A percentile compares a stretch with the other conserved stretches of the same genome.
Evolutionary conservation across 805 yeast species (phyloP).

Genomic region (Saturnispora zaruensis): DNA sequence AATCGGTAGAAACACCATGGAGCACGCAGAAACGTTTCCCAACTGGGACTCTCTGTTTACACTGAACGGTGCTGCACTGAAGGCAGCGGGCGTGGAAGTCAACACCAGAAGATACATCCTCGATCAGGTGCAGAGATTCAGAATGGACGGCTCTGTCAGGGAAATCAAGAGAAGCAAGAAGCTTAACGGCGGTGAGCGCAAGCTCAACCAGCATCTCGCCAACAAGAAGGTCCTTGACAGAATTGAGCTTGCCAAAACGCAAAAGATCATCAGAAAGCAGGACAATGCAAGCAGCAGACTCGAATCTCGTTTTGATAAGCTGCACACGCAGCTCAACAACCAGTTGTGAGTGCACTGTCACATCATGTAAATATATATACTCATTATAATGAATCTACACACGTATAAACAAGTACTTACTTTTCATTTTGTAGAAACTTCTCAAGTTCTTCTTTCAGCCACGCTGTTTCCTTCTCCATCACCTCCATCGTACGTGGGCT

Average conservation of each 20-base stretch:
- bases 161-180: conserved; percentile 36
- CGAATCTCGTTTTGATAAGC: conserved; percentile 19
- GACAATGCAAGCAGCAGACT: conserved; percentile 12
- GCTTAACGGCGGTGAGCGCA: conserved; percentile 79
- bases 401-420: background rate
- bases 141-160: conserved; percentile 38
- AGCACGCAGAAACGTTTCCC: conserved; percentile 61
- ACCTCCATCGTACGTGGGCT: conserved; percentile 47
- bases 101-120: conserved; percentile 65
- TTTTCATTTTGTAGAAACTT: conserved; percentile 17
- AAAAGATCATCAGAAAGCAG: conserved; percentile 21
- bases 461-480: conserved; percentile 65
- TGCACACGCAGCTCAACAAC: conserved; percentile 15
- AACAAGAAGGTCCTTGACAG: conserved; percentile 48
- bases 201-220: conserved; percentile 57
- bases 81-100: conserved; percentile 68
- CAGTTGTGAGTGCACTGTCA: background rate
- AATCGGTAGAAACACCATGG: conserved; percentile 70
- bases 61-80: conserved; percentile 47
- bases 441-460: conserved; percentile 37
- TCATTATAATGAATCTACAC: background rate
- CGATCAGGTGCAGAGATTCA: conserved; percentile 60
- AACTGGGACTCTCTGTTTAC: conserved; percentile 64
- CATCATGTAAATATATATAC: conserved; percentile 1
- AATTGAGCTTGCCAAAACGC: conserved; percentile 29